Conservation (phyloP, 805 yeast genomes). For the Yamadazyma scolyti region DNA sequence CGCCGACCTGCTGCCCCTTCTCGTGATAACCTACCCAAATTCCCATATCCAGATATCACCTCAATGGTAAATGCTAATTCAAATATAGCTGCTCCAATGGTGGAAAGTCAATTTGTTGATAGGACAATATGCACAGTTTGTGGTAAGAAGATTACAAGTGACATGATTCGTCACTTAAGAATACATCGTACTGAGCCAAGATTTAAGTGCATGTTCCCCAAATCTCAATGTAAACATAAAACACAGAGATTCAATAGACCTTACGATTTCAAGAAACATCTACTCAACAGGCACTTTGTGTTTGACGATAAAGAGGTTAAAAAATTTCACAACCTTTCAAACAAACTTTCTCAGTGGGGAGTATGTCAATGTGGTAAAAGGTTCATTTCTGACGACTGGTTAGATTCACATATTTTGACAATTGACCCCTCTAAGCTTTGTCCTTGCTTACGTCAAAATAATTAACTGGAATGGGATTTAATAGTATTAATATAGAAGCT, state of each 20-base stretch:
- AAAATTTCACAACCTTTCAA: conserved; percentile 47
- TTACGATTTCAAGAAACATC: conserved; percentile 64
- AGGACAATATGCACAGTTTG: conserved; percentile 47
- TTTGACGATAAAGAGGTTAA: conserved; percentile 47
- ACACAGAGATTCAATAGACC: conserved; percentile 64
- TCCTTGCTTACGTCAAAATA: conserved; percentile 1
- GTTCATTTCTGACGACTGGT: conserved; percentile 31
- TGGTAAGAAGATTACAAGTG: conserved; percentile 52
- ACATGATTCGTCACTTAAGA: conserved; percentile 59
- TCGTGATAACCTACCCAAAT: not conserved
- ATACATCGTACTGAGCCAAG: conserved; percentile 57
- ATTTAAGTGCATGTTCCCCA: conserved; percentile 57
- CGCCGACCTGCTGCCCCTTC: too few relatives aligned
- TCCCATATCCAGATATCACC: conserved; percentile 34
- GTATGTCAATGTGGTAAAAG: conserved; percentile 43
- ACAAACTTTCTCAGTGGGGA: conserved; percentile 50
- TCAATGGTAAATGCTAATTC: conserved; percentile 34
- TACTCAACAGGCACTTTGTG: conserved; percentile 55
- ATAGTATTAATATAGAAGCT: too few relatives aligned
- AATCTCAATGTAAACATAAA: conserved; percentile 52
- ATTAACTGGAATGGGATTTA: too few relatives aligned
- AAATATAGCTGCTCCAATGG: conserved; percentile 30
- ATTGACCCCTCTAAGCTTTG: conserved; percentile 1
- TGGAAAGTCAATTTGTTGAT: conserved; percentile 37
- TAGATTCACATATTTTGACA: conserved; percentile 32